These are phyloP conservation scores for Syzygium jambos DNA, from an alignment of 345 rosid species.

Conservation along the genomic window DNA sequence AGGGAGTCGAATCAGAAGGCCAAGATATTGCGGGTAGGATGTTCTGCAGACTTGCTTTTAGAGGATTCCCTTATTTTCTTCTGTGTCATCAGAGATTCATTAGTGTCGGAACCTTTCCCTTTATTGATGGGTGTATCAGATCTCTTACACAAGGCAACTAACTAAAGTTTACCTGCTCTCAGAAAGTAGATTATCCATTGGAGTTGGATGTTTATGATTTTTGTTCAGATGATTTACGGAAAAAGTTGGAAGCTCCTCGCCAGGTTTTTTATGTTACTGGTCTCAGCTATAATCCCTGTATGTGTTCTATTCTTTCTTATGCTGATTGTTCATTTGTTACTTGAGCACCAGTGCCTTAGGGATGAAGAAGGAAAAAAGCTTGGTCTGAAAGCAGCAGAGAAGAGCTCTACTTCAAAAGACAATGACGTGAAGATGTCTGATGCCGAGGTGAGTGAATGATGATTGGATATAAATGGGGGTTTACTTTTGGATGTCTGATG, in stretches of 20 bases:
- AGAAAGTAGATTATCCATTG: slow-evolving; percentile 98
- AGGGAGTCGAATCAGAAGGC: slow-evolving; percentile 98
- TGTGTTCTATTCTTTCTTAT: not conserved
- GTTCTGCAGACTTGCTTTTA: not conserved
- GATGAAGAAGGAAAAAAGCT: slow-evolving; percentile 83
- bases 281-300: not conserved
- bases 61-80: not conserved
- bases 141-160: not conserved
- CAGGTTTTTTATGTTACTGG: slow-evolving; percentile 25
- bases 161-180: not conserved
- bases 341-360: slow-evolving; percentile 50
- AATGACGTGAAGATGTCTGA: slow-evolving; percentile 67
- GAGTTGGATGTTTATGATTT: slow-evolving; percentile 87
- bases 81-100: not conserved
- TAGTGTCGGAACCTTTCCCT: not conserved
- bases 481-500: not conserved
- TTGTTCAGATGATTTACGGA: slow-evolving; percentile 78
- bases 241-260: slow-evolving; percentile 80
- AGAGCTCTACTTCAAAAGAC: slow-evolving; percentile 46
- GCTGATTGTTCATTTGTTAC: not conserved
- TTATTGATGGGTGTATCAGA: not conserved
- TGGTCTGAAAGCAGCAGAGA: slow-evolving; percentile 53
- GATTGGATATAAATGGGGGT: not conserved
- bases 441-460: slow-evolving; percentile 45
- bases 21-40: slow-evolving; percentile 83